phyloP scores from a whole-genome alignment of 148 eudicot species.

The Polygonum aviculare region DNA sequence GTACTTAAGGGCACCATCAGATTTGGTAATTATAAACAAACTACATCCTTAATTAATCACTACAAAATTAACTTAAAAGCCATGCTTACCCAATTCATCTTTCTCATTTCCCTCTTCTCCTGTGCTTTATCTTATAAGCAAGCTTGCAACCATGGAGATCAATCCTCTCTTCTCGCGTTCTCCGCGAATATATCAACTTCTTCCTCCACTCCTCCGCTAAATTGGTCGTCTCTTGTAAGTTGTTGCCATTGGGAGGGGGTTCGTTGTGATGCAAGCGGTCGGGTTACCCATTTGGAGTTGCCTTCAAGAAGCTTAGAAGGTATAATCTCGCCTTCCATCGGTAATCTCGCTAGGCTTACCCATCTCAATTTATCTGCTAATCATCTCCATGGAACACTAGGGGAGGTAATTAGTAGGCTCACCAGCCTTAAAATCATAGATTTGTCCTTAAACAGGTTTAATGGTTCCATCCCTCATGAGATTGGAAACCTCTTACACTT shows the following conservation, averaged over 20 bases:
- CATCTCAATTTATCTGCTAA: constrained; percentile 44
- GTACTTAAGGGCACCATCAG: not conserved
- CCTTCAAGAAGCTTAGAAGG: constrained; percentile 38
- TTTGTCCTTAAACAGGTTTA: constrained; percentile 9
- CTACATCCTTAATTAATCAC: not conserved
- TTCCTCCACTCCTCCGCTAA: constrained; percentile 20
- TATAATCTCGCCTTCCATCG: constrained; percentile 31
- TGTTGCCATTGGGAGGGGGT: no score
- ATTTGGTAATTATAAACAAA: no score
- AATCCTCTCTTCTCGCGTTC: constrained; percentile 38
- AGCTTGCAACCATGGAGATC: constrained; percentile 39
- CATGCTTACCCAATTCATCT: not conserved
- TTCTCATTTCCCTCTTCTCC: not conserved
- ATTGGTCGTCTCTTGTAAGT: constrained; percentile 29
- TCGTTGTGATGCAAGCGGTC: no score
- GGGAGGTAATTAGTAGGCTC: not conserved
- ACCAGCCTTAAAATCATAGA: not conserved
- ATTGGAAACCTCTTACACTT: constrained; percentile 49
- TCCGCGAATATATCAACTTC: constrained; percentile 19
- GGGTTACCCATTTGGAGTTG: no score
- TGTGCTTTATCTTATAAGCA: constrained; percentile 17
- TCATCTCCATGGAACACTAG: not conserved
- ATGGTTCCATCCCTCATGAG: constrained; percentile 43
- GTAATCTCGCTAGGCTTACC: constrained; percentile 39
- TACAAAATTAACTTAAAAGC: not conserved